phyloP scores from a whole-genome alignment of 1,284 basidiomycete species.

The Naganishia sp. region DNA sequence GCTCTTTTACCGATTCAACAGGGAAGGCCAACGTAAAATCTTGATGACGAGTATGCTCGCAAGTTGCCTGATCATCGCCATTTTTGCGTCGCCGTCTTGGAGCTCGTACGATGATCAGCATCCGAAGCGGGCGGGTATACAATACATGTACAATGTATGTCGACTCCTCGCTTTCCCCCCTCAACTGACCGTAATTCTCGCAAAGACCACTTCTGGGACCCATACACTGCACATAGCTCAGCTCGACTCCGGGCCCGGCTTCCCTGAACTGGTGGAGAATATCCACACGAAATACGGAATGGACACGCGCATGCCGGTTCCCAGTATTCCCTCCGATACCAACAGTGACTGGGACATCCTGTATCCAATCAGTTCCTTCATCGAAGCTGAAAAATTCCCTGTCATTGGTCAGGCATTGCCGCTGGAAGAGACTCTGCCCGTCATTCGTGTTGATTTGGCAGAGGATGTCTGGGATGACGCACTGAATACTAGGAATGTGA shows the following conservation, averaged over 20 bases:
- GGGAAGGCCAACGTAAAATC: conserved; percentile 57
- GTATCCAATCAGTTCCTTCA: conserved; percentile 72
- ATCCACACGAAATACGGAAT: conserved; percentile 65
- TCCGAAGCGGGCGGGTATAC: conserved; percentile 81
- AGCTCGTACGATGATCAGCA: conserved; percentile 79
- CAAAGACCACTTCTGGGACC: conserved; percentile 69
- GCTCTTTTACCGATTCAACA: conserved; percentile 70
- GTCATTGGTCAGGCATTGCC: conserved; percentile 30
- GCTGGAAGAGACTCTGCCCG: conserved; percentile 67
- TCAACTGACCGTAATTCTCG: conserved; percentile 2
- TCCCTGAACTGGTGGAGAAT: conserved; percentile 63
- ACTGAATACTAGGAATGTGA: conserved; percentile 67
- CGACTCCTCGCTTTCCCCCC: background rate
- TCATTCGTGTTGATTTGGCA: conserved; percentile 72
- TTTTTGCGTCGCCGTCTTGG: conserved; percentile 63
- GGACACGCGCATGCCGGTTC: conserved; percentile 46
- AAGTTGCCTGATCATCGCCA: conserved; percentile 59
- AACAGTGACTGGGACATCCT: conserved; percentile 76
- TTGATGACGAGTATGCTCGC: conserved; percentile 59
- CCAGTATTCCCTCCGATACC: conserved; percentile 39
- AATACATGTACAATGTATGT: conserved; percentile 84
- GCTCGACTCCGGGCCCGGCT: conserved; percentile 79
- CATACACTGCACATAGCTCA: conserved; percentile 79
- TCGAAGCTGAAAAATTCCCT: conserved; percentile 47
- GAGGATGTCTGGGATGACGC: conserved; percentile 60